phyloP scores from a whole-genome alignment of 345 rosid genomes.

The Aethionema arabicum region DNA sequence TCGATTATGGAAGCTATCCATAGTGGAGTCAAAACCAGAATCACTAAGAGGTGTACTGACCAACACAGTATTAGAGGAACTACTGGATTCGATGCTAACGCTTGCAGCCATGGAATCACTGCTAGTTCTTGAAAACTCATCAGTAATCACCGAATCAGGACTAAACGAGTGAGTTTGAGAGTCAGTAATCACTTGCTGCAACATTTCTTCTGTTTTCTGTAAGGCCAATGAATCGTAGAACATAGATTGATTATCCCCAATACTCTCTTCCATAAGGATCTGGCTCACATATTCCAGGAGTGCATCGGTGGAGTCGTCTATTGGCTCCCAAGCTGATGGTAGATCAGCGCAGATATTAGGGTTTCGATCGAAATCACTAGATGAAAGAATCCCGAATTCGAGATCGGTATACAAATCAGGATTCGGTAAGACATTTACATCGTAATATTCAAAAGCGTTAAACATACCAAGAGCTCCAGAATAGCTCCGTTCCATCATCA shows the following conservation, averaged over 20 bases:
- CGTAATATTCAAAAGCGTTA: slow-evolving; percentile 8
- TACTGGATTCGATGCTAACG: slow-evolving; percentile 21
- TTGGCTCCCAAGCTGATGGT: not conserved
- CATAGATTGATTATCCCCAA: slow-evolving; percentile 59
- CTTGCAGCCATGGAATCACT: slow-evolving; percentile 6
- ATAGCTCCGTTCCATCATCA: slow-evolving; percentile 30
- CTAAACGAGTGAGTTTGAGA: slow-evolving; percentile 32
- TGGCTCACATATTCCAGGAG: slow-evolving; percentile 55
- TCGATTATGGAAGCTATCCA: slow-evolving; percentile 2
- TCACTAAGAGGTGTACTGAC: slow-evolving; percentile 13
- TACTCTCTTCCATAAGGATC: slow-evolving; percentile 76
- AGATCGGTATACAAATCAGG: not conserved
- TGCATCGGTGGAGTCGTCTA: slow-evolving; percentile 37
- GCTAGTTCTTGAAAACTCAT: slow-evolving; percentile 25
- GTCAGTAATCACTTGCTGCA: slow-evolving; percentile 57
- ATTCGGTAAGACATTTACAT: slow-evolving; percentile 14
- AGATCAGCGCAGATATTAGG: slow-evolving; percentile 15
- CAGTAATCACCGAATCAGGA: slow-evolving; percentile 29
- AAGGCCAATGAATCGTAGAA: slow-evolving; percentile 59
- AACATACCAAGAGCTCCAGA: not conserved
- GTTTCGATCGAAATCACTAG: slow-evolving; percentile 20
- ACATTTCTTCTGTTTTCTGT: slow-evolving; percentile 60
- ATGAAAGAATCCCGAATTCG: slow-evolving; percentile 5
- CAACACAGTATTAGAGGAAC: slow-evolving; percentile 34
- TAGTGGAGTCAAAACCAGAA: slow-evolving; percentile 7